A percentile compares a stretch with the other conserved stretches of the same genome.
phyloP scores from a whole-genome alignment of 176 grass and related monocot genomes.

The Puccinellia tenuiflora region DNA sequence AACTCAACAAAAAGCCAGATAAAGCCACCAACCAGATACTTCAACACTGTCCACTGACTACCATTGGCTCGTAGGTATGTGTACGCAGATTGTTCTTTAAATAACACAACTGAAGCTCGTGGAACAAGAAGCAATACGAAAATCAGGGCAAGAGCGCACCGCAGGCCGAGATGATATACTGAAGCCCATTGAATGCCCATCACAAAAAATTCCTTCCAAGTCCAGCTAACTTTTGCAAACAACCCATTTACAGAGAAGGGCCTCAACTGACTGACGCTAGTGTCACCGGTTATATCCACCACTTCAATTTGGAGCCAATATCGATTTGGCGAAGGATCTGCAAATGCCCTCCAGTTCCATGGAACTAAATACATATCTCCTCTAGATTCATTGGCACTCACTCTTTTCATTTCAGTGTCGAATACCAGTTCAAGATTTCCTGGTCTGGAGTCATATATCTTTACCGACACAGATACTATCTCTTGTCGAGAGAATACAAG shows the following conservation, averaged over 20 bases:
- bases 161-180: slow-evolving; percentile 61
- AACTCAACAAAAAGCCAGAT: slow-evolving; percentile 63
- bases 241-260: slow-evolving; percentile 88
- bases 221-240: slow-evolving; percentile 64
- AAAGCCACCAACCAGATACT: slow-evolving; percentile 43
- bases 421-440: slow-evolving; percentile 63
- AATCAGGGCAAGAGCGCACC: slow-evolving; percentile 46
- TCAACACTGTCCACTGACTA: slow-evolving; percentile 29
- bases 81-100: slow-evolving; percentile 50
- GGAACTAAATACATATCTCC: slow-evolving; percentile 73
- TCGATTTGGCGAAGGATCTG: slow-evolving; percentile 61
- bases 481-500: slow-evolving; percentile 84
- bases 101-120: slow-evolving; percentile 37
- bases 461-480: slow-evolving; percentile 64
- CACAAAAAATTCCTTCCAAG: slow-evolving; percentile 82
- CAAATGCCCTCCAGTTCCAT: slow-evolving; percentile 97
- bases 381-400: slow-evolving; percentile 55
- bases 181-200: slow-evolving; percentile 84
- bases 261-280: slow-evolving; percentile 55
- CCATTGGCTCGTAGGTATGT: slow-evolving; percentile 29
- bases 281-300: slow-evolving; percentile 66
- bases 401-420: slow-evolving; percentile 70
- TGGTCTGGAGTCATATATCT: slow-evolving; percentile 74
- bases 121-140: slow-evolving; percentile 62
- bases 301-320: slow-evolving; percentile 92